Percentiles rank a stretch among this genome's conserved stretches.
Evolutionary conservation across 1,284 basidiomycete genomes (phyloP).

Genomic region (Quambalaria eucalypti): DNA sequence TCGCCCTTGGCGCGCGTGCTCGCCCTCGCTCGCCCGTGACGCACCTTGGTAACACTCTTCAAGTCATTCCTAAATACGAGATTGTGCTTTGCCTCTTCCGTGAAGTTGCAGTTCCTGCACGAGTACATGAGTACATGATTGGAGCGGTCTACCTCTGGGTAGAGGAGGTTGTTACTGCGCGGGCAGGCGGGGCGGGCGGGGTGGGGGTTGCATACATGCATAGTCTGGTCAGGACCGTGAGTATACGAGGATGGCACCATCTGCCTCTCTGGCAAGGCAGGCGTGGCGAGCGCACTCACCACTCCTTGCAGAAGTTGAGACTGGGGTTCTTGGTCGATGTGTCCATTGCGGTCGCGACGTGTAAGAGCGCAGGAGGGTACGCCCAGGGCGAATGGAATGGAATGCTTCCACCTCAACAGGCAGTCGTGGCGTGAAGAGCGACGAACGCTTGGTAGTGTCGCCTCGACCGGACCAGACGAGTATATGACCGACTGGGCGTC

Average conservation of each 20-base stretch:
- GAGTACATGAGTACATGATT: constrained; percentile 81
- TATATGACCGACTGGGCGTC: no score
- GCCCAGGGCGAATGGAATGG: no score
- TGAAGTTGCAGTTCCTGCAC: constrained; percentile 83
- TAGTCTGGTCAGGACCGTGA: neutral
- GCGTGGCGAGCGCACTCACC: constrained; percentile 11
- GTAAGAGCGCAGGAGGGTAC: no score
- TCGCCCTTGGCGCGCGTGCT: neutral
- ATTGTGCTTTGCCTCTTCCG: constrained; percentile 74
- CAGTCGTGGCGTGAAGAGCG: no score
- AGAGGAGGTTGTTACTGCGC: constrained; percentile 73
- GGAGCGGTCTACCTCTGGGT: constrained; percentile 69
- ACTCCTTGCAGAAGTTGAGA: constrained; percentile 42
- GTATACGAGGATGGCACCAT: neutral
- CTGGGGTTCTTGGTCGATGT: constrained; percentile 18
- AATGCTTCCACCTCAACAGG: no score
- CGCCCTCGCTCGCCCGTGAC: constrained; percentile 41
- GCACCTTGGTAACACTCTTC: constrained; percentile 80
- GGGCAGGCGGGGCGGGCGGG: constrained; percentile 5
- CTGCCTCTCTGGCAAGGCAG: neutral
- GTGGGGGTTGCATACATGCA: neutral
- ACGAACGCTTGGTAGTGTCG: no score
- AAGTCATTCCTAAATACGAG: constrained; percentile 90
- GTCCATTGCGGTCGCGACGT: no score
- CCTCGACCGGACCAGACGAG: no score